Evolutionary conservation across 2,329 filamentous ascomycete genomes (phyloP), one percentile per base, ranked within the genome.

Genomic region (Exophiala xenobiotica): DNA sequence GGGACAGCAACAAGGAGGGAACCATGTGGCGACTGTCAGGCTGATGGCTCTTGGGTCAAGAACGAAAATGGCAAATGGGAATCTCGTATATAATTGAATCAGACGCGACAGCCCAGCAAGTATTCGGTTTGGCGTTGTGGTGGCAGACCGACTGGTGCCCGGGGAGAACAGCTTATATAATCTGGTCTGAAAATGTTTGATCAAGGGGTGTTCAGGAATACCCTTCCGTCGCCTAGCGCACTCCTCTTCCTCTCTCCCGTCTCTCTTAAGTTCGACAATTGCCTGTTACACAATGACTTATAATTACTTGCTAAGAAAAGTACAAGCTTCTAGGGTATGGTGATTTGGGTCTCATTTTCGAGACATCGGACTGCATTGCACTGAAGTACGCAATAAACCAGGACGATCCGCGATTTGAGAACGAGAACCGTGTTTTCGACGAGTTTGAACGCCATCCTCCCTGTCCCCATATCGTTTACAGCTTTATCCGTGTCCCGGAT

Each of bases 391-490:
- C 39, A 6, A 43, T 19, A 11, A 11, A 2, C 6, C 6, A 27
- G 6, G 26, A 27, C 26, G 26, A 27, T 27, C 26, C 26, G 26
- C 24, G 40, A 22, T 43, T 33, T 19, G 38, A 41, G 38, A 35
- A 43, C 24, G 46, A 49, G 38, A 41, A 43, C 18, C 26, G 40
- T 8, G 22, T 43, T 14, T 49, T 43, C 20, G 38, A 49, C 38
- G 6, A n/a, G 12, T 38, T 49, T 24, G 40, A 43, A 49, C 27
- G 40, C 46, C 46, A 37, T 37, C 22, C 46, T 24, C 39, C 24
- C 27, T 42, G 26, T 24, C 46, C 46, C 12, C 22, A 43, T 35
- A 41, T 49, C 46, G 31, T 49, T 14, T 24, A 35, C 46, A 42
- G 46, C 46, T 43, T 49, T 43, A 2, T 42, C 22, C 46, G 40